A percentile compares a stretch with the other conserved stretches of the same genome.
These are phyloP conservation scores for Sugiyamaella boreocaroliniensis DNA, from an alignment of 805 yeast species.

Conservation along the genomic window DNA sequence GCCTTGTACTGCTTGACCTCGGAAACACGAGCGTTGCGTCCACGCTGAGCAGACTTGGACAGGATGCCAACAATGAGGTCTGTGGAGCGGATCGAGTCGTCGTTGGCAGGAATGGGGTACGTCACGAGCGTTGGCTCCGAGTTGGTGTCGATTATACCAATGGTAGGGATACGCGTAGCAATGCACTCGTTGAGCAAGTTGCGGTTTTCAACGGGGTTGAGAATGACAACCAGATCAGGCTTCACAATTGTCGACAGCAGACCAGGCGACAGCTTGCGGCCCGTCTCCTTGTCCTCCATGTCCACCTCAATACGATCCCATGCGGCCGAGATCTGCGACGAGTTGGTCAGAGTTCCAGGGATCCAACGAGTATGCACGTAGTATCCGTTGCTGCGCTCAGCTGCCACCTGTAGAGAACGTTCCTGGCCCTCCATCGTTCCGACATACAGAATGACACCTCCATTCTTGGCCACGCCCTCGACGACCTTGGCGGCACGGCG, in stretches of 20 bases:
- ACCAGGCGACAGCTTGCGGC: constrained; percentile 45
- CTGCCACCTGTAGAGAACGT: constrained; percentile 70
- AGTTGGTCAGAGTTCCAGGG: constrained; percentile 90
- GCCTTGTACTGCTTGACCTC: constrained; percentile 32
- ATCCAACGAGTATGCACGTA: constrained; percentile 84
- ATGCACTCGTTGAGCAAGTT: constrained; percentile 76
- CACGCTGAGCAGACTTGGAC: constrained; percentile 78
- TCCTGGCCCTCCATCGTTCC: constrained; percentile 80
- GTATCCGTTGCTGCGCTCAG: constrained; percentile 68
- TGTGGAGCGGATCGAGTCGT: constrained; percentile 78
- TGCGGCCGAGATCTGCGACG: constrained; percentile 51
- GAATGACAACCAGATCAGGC: constrained; percentile 81
- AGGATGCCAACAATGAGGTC: constrained; percentile 76
- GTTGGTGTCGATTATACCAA: constrained; percentile 91
- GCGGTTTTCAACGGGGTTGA: constrained; percentile 84
- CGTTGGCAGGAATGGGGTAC: constrained; percentile 95
- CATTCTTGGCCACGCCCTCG: constrained; percentile 72
- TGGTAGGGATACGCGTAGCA: constrained; percentile 78
- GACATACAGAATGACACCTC: constrained; percentile 78
- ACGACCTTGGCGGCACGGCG: constrained; percentile 81
- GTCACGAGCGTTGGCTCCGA: constrained; percentile 84
- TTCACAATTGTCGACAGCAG: constrained; percentile 51
- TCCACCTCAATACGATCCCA: constrained; percentile 73
- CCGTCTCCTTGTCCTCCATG: constrained; percentile 61
- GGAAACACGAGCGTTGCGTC: constrained; percentile 52